Evolutionary conservation across 495 filamentous ascomycete genomes (phyloP).

Genomic region (Penicillium taxi): DNA sequence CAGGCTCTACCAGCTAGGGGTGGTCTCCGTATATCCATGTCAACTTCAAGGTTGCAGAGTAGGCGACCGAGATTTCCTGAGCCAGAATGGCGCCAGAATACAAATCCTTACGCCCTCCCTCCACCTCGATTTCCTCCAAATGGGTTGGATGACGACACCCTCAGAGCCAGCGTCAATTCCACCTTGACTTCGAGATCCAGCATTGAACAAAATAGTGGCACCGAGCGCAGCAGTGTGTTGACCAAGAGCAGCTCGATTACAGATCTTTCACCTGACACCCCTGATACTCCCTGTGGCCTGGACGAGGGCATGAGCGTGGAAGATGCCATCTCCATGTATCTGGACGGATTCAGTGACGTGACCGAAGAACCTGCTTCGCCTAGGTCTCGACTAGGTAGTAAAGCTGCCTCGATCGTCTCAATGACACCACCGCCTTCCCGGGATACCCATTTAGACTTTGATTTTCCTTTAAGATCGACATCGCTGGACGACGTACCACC

Average conservation of each 20-base stretch:
- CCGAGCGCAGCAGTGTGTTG: slow-evolving; percentile 72
- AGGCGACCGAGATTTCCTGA: slow-evolving; percentile 23
- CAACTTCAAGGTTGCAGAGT: slow-evolving; percentile 26
- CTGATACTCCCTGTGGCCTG: slow-evolving; percentile 45
- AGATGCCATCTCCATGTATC: slow-evolving; percentile 90
- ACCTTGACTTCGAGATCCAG: slow-evolving; percentile 61
- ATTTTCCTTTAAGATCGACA: slow-evolving; percentile 14
- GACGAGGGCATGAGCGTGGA: slow-evolving; percentile 79
- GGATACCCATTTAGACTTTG: slow-evolving; percentile 21
- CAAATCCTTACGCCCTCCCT: slow-evolving; percentile 17
- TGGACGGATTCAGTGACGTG: slow-evolving; percentile 65
- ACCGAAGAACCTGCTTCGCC: slow-evolving; percentile 37
- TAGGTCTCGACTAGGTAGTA: slow-evolving; percentile 22
- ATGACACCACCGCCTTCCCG: slow-evolving; percentile 24
- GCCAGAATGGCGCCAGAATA: slow-evolving; percentile 23
- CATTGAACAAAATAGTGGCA: slow-evolving; percentile 57
- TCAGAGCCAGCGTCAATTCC: slow-evolving; percentile 67
- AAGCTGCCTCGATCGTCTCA: slow-evolving; percentile 27
- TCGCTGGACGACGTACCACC: slow-evolving; percentile 19
- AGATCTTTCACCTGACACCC: slow-evolving; percentile 51
- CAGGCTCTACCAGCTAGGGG: slow-evolving; percentile 22
- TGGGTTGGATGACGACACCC: slow-evolving; percentile 42
- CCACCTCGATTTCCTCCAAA: slow-evolving; percentile 29
- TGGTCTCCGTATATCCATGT: slow-evolving; percentile 37
- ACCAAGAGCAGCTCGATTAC: slow-evolving; percentile 74